Evolutionary conservation across 164 flowering plant species (phyloP), one percentile per base, ranked within the genome.

Genomic region (Piper betle): DNA sequence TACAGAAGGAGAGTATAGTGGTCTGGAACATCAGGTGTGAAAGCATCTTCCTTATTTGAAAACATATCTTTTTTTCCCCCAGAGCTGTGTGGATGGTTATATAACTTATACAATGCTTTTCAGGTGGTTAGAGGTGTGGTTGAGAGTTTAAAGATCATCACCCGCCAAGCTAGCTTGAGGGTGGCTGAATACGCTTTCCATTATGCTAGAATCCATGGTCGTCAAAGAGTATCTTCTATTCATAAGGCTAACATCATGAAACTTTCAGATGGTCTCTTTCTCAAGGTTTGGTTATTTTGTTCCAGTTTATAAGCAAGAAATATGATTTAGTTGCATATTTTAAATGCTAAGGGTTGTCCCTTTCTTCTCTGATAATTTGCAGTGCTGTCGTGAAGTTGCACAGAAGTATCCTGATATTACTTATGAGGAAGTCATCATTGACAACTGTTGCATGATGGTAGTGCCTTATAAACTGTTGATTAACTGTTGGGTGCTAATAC

Each of bases 361-460:
- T 54, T 62, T 53, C 9, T 39, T 54, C 39, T 55, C 15, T 55
- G 33, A 55, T 7, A 25, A 25, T 37, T 60, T 72, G 68, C 82
- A 93, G 96, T 90, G 96, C 62, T 93, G 99, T 53, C 94, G 97
- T 37, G 99, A 90, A 71, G 95, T 93, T 72, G 97, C 99, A 20
- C 86, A 80, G 74, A 90, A 87, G 78, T 93, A 93, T 60, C 97
- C 99, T 9, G 95, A 90, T 68, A 86, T 93, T 43, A 73, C 4
- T 43, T 93, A 93, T 43, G 96, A 93, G 73, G 99, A 93, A 80
- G 96, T 93, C 63, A 84, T 93, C 55, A 88, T 93, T 52, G 99
- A 93, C 72, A 93, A 93, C 66, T 88, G 96, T 73, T 90, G 97
- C 68, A 90, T 93, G 97, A 92, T 92, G 97, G 98, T 92, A 86